phyloP scores from a whole-genome alignment of 1,139 yeast genomes.

The Candida albicans region DNA sequence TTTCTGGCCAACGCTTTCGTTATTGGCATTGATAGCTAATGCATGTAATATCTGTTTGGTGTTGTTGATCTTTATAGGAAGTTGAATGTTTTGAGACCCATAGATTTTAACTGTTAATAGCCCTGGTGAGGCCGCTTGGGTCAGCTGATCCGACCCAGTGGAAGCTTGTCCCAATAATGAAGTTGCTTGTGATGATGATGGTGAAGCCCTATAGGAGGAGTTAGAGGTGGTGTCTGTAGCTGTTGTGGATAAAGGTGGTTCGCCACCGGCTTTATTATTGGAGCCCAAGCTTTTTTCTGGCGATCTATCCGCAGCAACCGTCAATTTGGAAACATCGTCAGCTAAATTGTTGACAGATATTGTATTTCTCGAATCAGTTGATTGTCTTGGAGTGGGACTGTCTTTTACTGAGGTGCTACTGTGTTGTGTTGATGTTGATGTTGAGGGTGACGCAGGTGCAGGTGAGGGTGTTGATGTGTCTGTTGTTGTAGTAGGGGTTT shows the following conservation, averaged over 20 bases:
- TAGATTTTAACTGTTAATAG: slow-evolving; percentile 69
- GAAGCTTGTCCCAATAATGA: slow-evolving; percentile 9
- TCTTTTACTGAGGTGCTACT: slow-evolving; percentile 1
- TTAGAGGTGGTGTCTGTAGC: slow-evolving; percentile 8
- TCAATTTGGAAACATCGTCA: slow-evolving; percentile 29
- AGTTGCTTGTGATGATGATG: slow-evolving; percentile 11
- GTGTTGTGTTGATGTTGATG: slow-evolving; percentile 5
- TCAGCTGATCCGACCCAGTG: slow-evolving; percentile 6
- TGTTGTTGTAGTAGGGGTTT: slow-evolving; percentile 2
- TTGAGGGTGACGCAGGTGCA: slow-evolving; percentile 10
- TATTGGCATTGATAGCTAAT: slow-evolving; percentile 49
- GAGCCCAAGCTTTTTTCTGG: slow-evolving; percentile 4
- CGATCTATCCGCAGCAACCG: slow-evolving; percentile 18
- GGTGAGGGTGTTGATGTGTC: slow-evolving; percentile 12
- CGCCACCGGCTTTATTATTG: slow-evolving; percentile 4
- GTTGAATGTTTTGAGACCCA: slow-evolving; percentile 56
- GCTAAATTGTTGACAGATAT: slow-evolving; percentile 24
- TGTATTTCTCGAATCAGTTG: slow-evolving; percentile 31
- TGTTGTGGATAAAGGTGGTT: slow-evolving; percentile 8
- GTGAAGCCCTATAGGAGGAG: slow-evolving; percentile 7
- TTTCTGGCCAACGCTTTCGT: slow-evolving; percentile 38
- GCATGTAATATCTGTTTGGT: slow-evolving; percentile 53
- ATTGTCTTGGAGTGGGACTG: slow-evolving; percentile 18
- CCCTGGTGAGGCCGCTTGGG: slow-evolving; percentile 50
- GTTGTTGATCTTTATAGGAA: slow-evolving; percentile 61